These are phyloP conservation scores for Mycena capillaripes DNA, from an alignment of 768 basidiomycete genomes.

Conservation along the genomic window DNA sequence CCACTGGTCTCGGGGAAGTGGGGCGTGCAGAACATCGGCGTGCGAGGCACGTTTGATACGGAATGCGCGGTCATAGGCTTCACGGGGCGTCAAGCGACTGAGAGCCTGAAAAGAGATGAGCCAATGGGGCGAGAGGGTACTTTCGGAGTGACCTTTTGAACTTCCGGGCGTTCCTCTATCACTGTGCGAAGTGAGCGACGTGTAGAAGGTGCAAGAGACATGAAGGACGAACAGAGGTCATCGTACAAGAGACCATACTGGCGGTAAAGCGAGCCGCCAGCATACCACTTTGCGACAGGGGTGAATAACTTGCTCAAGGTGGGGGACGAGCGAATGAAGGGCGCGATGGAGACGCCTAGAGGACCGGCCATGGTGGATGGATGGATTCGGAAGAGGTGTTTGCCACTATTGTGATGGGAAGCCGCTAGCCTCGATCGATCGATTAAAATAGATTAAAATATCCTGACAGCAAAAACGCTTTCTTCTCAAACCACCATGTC, in stretches of 20 bases:
- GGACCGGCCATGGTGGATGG: constrained; percentile 65
- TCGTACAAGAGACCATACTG: constrained; percentile 93
- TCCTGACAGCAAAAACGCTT: constrained; percentile 25
- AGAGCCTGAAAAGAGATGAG: constrained; percentile 72
- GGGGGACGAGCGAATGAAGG: constrained; percentile 77
- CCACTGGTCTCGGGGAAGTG: constrained; percentile 89
- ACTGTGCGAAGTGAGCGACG: constrained; percentile 57
- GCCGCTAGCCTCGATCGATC: neutral
- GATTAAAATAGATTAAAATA: constrained; percentile 12
- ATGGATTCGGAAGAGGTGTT: constrained; percentile 5
- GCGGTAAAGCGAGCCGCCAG: constrained; percentile 85
- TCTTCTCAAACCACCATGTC: constrained; percentile 68
- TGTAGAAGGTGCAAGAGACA: constrained; percentile 21
- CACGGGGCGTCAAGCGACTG: constrained; percentile 79
- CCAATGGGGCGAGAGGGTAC: neutral
- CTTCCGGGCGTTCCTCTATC: constrained; percentile 81
- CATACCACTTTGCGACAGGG: constrained; percentile 89
- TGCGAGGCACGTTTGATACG: constrained; percentile 91
- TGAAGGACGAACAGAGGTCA: constrained; percentile 83
- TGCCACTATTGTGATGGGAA: no score
- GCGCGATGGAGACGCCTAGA: constrained; percentile 82
- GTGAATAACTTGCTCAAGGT: constrained; percentile 77
- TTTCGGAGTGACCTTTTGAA: constrained; percentile 74
- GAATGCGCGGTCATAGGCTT: constrained; percentile 92
- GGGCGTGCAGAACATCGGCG: constrained; percentile 81